Evolutionary conservation across 2,329 filamentous ascomycete genomes (phyloP).

Genomic region (Ophiocordyceps camponoti-floridani): DNA sequence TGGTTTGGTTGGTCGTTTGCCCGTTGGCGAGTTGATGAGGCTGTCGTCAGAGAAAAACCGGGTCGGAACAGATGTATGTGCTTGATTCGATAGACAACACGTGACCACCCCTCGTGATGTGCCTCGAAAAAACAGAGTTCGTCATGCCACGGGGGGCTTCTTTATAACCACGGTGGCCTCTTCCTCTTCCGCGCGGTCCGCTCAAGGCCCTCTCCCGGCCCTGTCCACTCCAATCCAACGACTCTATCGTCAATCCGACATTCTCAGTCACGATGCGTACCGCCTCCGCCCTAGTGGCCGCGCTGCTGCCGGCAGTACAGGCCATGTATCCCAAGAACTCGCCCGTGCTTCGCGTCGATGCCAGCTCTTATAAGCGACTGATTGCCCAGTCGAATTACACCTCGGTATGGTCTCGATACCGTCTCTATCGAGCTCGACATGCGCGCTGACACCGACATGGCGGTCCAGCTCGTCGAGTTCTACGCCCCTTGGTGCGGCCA

Average conservation of each 20-base stretch:
- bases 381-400: constrained; percentile 85
- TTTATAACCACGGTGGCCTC: neutral
- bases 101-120: neutral
- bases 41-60: neutral
- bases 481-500: constrained; percentile 97
- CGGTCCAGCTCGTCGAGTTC: constrained; percentile 51
- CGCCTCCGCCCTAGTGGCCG: constrained; percentile 22
- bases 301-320: constrained; percentile 38
- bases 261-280: neutral
- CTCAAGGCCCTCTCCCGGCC: neutral
- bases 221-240: neutral
- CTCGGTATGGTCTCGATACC: constrained; percentile 36
- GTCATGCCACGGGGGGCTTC: neutral
- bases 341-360: constrained; percentile 66
- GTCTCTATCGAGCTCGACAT: too few relatives aligned
- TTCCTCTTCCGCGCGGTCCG: neutral
- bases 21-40: too few relatives aligned
- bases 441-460: neutral
- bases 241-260: neutral
- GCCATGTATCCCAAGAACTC: constrained; percentile 75
- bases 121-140: neutral
- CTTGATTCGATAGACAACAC: neutral
- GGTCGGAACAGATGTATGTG: neutral
- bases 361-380: constrained; percentile 61
- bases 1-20: neutral